Evolutionary conservation across 345 rosid species (phyloP), one percentile per base, ranked within the genome.

Genomic region (Cardiospermum halicacabum): DNA sequence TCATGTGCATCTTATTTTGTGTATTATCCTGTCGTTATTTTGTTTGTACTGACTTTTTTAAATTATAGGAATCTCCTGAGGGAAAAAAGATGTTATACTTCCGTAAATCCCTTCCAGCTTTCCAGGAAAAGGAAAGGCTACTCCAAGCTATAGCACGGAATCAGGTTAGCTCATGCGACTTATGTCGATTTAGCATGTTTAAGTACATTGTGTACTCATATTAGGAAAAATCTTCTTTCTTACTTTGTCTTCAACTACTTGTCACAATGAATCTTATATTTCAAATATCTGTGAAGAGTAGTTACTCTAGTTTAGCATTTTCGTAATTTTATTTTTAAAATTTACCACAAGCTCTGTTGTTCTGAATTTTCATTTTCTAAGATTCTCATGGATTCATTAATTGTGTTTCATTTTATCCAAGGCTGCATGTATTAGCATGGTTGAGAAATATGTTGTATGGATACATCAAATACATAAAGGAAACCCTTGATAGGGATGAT

Each of bases 71-170:
- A 68, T 91, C 96, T 19, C 97, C 93, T 18, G 99, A 91, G 78
- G 99, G 99, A 69, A 75, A 66, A 65, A 85, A 69, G 51, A 84
- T 94, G 93, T 39, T 87, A 73, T 91, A 85, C 13, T 91, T 94
- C 62, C 78, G 99, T 53, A 89, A 78, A 71, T 81, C 97, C 62
- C 81, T 94, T 51, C 99, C 99, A 63, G 72, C 93, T 56, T 91
- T 81, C 83, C 85, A 78, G 78, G 99, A 94, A 79, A 91, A 89
- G 80, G 96, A 89, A 72, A 85, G 82, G 74, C 82, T 94, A 64
- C 96, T 94, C 47, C 96, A 94, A 77, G 96, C 99, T 56, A 89
- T 91, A 62, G 99, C 99, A 47, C 83, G 88, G 73, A 94, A 94
- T 76, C 99, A 94, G 97, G 97, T 93, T 37, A 39, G 75, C 10